These are phyloP conservation scores for Onygenales sp. DNA, from an alignment of 2,329 filamentous ascomycete genomes.

Conservation along the genomic window DNA sequence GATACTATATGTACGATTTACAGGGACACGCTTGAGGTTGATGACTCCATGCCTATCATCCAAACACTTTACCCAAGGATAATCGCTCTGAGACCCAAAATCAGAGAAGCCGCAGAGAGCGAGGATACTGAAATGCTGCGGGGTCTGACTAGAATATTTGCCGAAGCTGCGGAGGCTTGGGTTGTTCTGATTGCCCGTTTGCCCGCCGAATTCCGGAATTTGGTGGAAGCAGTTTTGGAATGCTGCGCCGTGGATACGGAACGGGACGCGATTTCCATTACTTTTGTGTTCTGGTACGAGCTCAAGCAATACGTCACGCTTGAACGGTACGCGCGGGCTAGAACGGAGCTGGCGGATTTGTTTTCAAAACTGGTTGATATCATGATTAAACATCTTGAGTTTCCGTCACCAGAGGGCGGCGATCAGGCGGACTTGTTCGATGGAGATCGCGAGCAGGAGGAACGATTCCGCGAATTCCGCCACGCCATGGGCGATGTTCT, in stretches of 20 bases:
- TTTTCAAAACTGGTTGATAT: slow-evolving; percentile 88
- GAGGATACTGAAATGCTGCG: slow-evolving; percentile 83
- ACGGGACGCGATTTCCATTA: slow-evolving; percentile 82
- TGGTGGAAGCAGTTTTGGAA: slow-evolving; percentile 89
- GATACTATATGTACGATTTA: slow-evolving; percentile 91
- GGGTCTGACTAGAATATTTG: slow-evolving; percentile 79
- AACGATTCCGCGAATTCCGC: slow-evolving; percentile 92
- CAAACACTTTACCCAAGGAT: slow-evolving; percentile 73
- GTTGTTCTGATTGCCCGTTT: slow-evolving; percentile 82
- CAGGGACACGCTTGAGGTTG: slow-evolving; percentile 83
- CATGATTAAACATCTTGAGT: slow-evolving; percentile 83
- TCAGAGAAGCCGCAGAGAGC: slow-evolving; percentile 62
- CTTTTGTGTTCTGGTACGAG: slow-evolving; percentile 97
- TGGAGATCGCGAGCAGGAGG: slow-evolving; percentile 88
- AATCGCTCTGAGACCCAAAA: slow-evolving; percentile 65
- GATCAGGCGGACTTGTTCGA: slow-evolving; percentile 76
- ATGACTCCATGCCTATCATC: slow-evolving; percentile 77
- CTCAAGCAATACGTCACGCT: slow-evolving; percentile 92
- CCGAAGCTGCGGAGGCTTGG: slow-evolving; percentile 91
- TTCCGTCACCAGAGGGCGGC: slow-evolving; percentile 66
- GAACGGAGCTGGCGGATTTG: slow-evolving; percentile 66
- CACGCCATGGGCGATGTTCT: slow-evolving; percentile 97
- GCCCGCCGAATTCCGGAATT: slow-evolving; percentile 66
- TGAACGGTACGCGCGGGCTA: slow-evolving; percentile 77
- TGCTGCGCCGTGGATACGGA: slow-evolving; percentile 81